Percentiles rank a stretch among this genome's conserved stretches.
Evolutionary conservation across 306 rosid species (phyloP).

Genomic region (Rosa lucieae): DNA sequence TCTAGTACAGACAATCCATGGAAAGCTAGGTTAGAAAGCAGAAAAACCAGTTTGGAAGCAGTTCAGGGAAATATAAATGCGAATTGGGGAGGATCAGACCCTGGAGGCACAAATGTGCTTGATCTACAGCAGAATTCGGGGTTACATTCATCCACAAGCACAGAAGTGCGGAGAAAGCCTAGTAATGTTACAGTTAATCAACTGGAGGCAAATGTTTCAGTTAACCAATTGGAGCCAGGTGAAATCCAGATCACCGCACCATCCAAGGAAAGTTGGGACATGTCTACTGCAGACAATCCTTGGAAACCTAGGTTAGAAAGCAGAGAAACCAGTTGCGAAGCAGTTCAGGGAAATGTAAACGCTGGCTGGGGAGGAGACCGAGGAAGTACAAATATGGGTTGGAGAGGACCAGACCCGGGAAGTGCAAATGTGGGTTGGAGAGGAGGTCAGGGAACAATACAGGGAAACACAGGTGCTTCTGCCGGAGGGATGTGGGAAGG

Average conservation of each 20-base stretch:
- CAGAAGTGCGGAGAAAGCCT: background rate
- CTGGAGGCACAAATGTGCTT: constrained; percentile 30
- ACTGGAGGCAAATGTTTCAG: background rate
- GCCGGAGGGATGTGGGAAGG: constrained; percentile 37
- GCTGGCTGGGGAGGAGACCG: constrained; percentile 43
- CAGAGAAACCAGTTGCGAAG: constrained; percentile 47
- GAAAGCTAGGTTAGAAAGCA: constrained; percentile 59
- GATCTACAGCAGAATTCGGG: background rate
- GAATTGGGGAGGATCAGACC: constrained; percentile 43
- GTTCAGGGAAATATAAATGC: constrained; percentile 43
- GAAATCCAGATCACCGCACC: constrained; percentile 44
- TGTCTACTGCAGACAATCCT: constrained; percentile 39
- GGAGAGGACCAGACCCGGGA: constrained; percentile 49
- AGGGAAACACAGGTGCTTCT: constrained; percentile 37
- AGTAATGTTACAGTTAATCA: background rate
- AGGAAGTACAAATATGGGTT: constrained; percentile 39
- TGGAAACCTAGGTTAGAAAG: constrained; percentile 67
- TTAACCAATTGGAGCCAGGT: background rate
- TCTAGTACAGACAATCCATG: constrained; percentile 48
- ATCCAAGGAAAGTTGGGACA: constrained; percentile 46
- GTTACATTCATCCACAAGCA: background rate
- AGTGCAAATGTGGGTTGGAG: constrained; percentile 46
- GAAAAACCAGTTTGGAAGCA: constrained; percentile 45
- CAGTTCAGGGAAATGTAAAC: constrained; percentile 44
- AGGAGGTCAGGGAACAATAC: constrained; percentile 41